A percentile compares a stretch with the other conserved stretches of the same genome.
Conservation (phyloP, 2,329 filamentous ascomycete species). For the Escovopsis sp. region DNA sequence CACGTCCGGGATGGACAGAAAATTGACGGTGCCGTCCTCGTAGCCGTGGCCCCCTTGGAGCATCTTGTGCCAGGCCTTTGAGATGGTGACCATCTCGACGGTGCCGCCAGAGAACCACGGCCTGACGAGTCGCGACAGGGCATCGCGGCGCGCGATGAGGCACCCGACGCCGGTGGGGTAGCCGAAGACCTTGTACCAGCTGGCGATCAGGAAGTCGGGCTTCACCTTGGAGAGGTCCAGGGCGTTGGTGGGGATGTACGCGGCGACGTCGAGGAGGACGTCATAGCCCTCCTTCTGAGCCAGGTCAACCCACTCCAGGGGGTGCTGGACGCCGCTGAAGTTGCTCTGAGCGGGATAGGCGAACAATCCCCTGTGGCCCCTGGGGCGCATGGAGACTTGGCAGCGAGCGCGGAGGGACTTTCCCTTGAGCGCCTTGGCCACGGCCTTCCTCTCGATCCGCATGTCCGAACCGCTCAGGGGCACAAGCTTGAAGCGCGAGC, state of each 20-base stretch:
- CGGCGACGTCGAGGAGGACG: conserved; percentile 26
- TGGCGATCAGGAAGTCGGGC: conserved; percentile 24
- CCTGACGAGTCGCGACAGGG: conserved; percentile 17
- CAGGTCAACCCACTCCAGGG: conserved; percentile 20
- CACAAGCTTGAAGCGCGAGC: conserved; percentile 17
- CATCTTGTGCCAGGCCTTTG: conserved; percentile 17
- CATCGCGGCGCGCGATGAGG: conserved; percentile 19
- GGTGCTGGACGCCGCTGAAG: conserved; percentile 28
- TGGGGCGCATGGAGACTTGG: conserved; percentile 9
- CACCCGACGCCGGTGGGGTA: conserved; percentile 28
- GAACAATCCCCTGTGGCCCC: conserved; percentile 18
- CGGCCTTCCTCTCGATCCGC: conserved; percentile 12
- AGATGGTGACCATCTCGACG: conserved; percentile 18
- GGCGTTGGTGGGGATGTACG: conserved; percentile 21
- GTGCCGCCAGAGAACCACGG: conserved; percentile 28
- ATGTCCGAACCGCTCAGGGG: conserved; percentile 14
- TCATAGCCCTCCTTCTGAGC: conserved; percentile 25
- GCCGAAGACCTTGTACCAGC: conserved; percentile 29
- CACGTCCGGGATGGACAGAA: conserved; percentile 24
- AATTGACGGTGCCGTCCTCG: conserved; percentile 28
- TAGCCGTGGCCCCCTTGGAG: conserved; percentile 17
- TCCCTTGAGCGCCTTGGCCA: conserved; percentile 8
- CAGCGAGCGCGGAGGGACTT: neutral
- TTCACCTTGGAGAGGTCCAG: conserved; percentile 20
- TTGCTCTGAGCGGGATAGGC: conserved; percentile 33